Percentiles rank a stretch among this genome's conserved stretches.
These are phyloP conservation scores for Nemania sp. DNA, from an alignment of 2,329 filamentous ascomycete species.

Conservation along the genomic window DNA sequence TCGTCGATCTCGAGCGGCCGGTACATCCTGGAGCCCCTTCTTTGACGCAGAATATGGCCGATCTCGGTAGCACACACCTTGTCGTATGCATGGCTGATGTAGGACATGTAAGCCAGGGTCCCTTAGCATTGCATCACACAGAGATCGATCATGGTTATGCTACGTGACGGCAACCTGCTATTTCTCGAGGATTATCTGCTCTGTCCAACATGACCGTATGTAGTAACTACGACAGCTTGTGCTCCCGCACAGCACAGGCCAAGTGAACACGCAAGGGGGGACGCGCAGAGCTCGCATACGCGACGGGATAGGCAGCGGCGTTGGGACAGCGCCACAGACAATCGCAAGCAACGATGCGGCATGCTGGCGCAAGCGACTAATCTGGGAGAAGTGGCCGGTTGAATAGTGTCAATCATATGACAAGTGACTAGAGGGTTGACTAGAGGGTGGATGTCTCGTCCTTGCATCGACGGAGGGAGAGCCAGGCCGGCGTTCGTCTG, in stretches of 20 bases:
- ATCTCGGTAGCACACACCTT: conserved; percentile 24
- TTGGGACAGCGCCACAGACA: conserved; percentile 19
- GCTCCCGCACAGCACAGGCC: conserved; percentile 6
- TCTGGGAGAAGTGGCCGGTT: conserved; percentile 36
- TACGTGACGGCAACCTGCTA: conserved; percentile 18
- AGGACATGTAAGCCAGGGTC: conserved; percentile 19
- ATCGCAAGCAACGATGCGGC: conserved; percentile 27
- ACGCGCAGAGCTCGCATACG: conserved; percentile 17
- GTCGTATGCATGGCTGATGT: conserved; percentile 22
- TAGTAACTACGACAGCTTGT: conserved; percentile 21
- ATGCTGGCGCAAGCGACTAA: conserved; percentile 14
- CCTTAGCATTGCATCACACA: conserved; percentile 25
- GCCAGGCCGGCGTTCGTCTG: conserved; percentile 16
- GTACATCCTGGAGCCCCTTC: conserved; percentile 1
- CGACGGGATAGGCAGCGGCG: conserved; percentile 21
- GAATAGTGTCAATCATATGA: conserved; percentile 39
- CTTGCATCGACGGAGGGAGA: conserved; percentile 16
- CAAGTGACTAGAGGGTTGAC: conserved; percentile 18
- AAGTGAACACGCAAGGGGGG: conserved; percentile 15
- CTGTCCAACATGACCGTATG: conserved; percentile 17
- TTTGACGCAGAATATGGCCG: conserved; percentile 10
- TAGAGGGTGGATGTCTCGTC: conserved; percentile 18
- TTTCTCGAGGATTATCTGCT: conserved; percentile 10
- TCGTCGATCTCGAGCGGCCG: conserved; percentile 16
- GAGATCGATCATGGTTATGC: conserved; percentile 29